phyloP scores from a whole-genome alignment of 495 filamentous ascomycete species.

The Chaetomium tenue region DNA sequence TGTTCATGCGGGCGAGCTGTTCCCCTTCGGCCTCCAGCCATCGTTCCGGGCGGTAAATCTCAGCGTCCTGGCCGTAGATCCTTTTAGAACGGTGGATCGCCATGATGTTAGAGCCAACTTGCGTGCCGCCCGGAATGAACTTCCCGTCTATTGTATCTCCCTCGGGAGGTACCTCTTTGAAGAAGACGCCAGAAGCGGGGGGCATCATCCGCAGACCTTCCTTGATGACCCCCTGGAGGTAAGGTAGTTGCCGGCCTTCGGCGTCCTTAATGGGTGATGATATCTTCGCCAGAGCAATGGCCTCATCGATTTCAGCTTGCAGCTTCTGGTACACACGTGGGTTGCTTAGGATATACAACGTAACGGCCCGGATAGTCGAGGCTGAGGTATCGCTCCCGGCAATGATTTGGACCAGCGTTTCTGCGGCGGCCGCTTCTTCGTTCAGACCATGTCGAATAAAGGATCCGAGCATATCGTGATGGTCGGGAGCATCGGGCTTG shows the following conservation, averaged over 20 bases:
- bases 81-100: constrained; percentile 28
- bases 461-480: constrained; percentile 44
- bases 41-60: constrained; percentile 51
- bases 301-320: constrained; percentile 55
- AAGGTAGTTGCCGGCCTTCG: constrained; percentile 44
- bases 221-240: constrained; percentile 47
- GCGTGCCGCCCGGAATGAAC: constrained; percentile 50
- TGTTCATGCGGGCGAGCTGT: constrained; percentile 37
- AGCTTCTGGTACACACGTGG: constrained; percentile 51
- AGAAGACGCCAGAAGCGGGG: constrained; percentile 45
- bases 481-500: background rate
- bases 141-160: constrained; percentile 52
- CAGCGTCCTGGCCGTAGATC: constrained; percentile 45
- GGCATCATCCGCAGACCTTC: constrained; percentile 47
- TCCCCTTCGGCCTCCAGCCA: constrained; percentile 48
- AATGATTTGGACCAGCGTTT: constrained; percentile 41
- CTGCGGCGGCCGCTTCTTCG: constrained; percentile 40
- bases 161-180: constrained; percentile 45
- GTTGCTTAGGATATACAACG: constrained; percentile 53
- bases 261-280: constrained; percentile 37
- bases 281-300: constrained; percentile 31
- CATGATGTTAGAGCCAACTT: constrained; percentile 42
- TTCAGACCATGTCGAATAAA: constrained; percentile 48
- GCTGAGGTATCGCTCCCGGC: constrained; percentile 61
- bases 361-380: constrained; percentile 55